Base-by-base conservation (phyloP, 768 basidiomycete genomes). In the Coprinopsis cinerea region DNA sequence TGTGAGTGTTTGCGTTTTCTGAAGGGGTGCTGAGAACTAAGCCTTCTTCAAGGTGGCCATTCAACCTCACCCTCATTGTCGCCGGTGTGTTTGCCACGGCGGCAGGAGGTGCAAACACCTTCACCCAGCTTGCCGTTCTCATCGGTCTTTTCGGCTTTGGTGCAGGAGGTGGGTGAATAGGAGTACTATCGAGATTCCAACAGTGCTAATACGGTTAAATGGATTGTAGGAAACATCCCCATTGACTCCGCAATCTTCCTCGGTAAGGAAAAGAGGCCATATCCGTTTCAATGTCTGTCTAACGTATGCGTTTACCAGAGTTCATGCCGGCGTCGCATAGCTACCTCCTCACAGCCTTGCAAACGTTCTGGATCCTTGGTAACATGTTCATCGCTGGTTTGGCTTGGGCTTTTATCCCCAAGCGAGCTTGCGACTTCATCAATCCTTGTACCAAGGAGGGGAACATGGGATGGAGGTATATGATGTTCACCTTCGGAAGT, bases 231-330 rank as follows among this genome's bases (percentile, higher is more conserved):
- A 13, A 67, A 68, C 42, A 49, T 88, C 9, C 85, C 85, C 0
- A 85, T 88, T 0, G 86, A 88, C 56, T 82, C 81, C 28, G 81
- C 85, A 0, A 76, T 88, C 20, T 88, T 88, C 63, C 71, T 88
- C 10, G 85, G 82, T 82, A 11, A 23, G 57, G n/a, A n/a, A n/a
- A n/a, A n/a, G n/a, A n/a, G n/a, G n/a, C n/a, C n/a, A n/a, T n/a
- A n/a, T n/a, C n/a, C 35, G 5, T 41, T 67, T 88, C 4, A 75
- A 80, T 53, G 85, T 88, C 61, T 82, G 81, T 50, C 86, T 85
- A 1, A 86, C 85, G 56, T 90, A 75, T 60, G 75, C 85, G 48
- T 82, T 88, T 70, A 25, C 72, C 23, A 23, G 45, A 35, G 35
- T 35, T 47, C 17, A 22, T 47, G 14, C 30, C 30, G 10, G 25